Evolutionary conservation across 768 basidiomycete species (phyloP).

Genomic region (Collybia sp.): DNA sequence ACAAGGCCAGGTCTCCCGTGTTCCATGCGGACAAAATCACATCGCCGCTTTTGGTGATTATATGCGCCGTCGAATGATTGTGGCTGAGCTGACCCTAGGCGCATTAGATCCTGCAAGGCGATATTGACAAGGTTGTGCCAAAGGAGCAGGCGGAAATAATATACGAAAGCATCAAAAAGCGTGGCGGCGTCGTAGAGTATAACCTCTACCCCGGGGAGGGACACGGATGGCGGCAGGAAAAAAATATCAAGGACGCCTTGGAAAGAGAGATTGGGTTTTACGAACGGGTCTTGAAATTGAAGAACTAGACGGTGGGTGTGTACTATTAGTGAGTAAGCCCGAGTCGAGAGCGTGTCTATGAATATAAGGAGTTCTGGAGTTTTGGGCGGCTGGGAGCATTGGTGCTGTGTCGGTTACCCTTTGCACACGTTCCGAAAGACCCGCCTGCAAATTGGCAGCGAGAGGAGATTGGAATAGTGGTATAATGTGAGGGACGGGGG

Average conservation of each 20-base stretch:
- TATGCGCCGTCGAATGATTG: neutral
- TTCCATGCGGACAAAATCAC: constrained; percentile 58
- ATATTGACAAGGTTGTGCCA: constrained; percentile 59
- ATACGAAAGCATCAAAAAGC: constrained; percentile 43
- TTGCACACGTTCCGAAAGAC: too few species aligned
- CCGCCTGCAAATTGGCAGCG: too few species aligned
- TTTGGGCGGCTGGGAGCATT: too few species aligned
- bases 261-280: constrained; percentile 54
- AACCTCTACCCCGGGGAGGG: constrained; percentile 62
- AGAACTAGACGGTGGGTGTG: constrained; percentile 8
- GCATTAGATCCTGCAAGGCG: constrained; percentile 64
- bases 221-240: constrained; percentile 56
- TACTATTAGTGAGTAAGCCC: neutral
- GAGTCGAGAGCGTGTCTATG: too few species aligned
- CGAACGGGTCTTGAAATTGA: constrained; percentile 34
- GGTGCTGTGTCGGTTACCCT: too few species aligned
- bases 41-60: constrained; percentile 53
- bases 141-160: constrained; percentile 61
- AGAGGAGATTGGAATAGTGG: too few species aligned
- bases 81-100: neutral
- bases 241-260: constrained; percentile 48
- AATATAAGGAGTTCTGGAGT: too few species aligned
- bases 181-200: constrained; percentile 52
- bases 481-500: too few species aligned
- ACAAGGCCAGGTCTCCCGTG: constrained; percentile 58